These are phyloP conservation scores for Lactifluus subvellereus DNA, from an alignment of 768 basidiomycete species.

Conservation along the genomic window DNA sequence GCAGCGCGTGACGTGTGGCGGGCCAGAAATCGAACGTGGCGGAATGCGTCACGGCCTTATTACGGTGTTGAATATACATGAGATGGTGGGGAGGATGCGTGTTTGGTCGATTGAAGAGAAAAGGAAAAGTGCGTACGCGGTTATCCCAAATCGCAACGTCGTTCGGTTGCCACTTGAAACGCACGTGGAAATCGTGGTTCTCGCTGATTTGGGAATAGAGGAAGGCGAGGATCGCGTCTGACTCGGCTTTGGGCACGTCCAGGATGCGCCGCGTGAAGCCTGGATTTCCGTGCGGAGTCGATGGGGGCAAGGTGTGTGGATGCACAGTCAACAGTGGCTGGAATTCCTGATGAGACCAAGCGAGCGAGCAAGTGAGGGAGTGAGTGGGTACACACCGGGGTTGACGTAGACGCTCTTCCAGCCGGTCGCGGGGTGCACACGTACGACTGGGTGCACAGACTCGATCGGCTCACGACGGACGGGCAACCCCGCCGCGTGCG, in stretches of 20 bases:
- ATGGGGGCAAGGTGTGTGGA: too few species aligned
- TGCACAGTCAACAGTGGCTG: too few species aligned
- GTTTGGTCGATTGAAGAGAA: too few species aligned
- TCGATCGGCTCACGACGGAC: conserved; percentile 22
- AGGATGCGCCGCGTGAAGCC: conserved; percentile 78
- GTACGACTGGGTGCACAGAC: conserved; percentile 66
- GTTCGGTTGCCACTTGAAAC: conserved; percentile 71
- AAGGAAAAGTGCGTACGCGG: conserved; percentile 42
- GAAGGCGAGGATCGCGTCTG: conserved; percentile 65
- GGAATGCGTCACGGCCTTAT: conserved; percentile 64
- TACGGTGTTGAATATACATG: too few species aligned
- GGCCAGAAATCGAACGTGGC: conserved; percentile 85
- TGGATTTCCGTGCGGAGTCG: conserved; percentile 21
- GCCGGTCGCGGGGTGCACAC: conserved; percentile 79
- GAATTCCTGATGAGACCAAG: too few species aligned
- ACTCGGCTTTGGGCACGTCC: conserved; percentile 75
- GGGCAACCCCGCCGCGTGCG: conserved; percentile 8
- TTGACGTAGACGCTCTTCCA: conserved; percentile 69
- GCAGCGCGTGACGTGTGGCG: conserved; percentile 66
- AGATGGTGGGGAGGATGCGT: neutral
- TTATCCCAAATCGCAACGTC: conserved; percentile 88
- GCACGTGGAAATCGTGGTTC: conserved; percentile 69
- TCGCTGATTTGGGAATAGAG: conserved; percentile 65
- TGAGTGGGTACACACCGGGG: too few species aligned
- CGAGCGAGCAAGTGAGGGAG: too few species aligned